phyloP scores from a whole-genome alignment of 495 filamentous ascomycete species.

The Trichoderma erinaceum region DNA sequence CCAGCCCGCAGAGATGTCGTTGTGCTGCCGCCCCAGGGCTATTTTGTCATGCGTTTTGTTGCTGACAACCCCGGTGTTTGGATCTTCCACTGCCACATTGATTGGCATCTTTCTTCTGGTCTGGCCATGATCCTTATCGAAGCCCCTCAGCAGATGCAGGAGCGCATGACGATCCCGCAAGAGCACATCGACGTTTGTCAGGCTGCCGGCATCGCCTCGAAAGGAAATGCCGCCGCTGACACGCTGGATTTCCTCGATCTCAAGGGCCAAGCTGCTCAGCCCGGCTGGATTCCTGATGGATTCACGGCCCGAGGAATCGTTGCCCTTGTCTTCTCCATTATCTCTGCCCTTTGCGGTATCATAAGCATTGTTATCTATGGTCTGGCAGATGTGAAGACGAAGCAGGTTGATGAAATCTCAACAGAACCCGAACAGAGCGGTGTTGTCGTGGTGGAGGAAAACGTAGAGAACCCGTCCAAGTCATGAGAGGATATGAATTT shows the following conservation, averaged over 20 bases:
- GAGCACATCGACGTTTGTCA: conserved; percentile 48
- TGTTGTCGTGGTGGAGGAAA: background rate
- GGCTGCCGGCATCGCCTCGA: conserved; percentile 32
- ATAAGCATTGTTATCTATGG: conserved; percentile 64
- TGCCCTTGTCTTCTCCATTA: conserved; percentile 63
- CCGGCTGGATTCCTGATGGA: conserved; percentile 21
- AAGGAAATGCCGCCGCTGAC: conserved; percentile 64
- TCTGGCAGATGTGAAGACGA: conserved; percentile 24
- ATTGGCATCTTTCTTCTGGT: conserved; percentile 46
- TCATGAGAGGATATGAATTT: background rate
- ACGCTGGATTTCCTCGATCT: conserved; percentile 51
- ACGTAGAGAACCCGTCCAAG: background rate
- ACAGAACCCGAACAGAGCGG: background rate
- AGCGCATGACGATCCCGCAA: conserved; percentile 49
- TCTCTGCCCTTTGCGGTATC: conserved; percentile 64
- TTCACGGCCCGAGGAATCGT: conserved; percentile 68
- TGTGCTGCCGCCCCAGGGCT: conserved; percentile 32
- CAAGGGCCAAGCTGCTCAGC: conserved; percentile 29
- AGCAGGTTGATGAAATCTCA: background rate
- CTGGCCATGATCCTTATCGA: conserved; percentile 58
- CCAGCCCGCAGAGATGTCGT: conserved; percentile 50
- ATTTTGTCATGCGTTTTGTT: conserved; percentile 37
- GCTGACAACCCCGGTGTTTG: conserved; percentile 45
- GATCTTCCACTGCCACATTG: conserved; percentile 51
- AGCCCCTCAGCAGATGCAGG: conserved; percentile 50